Base-by-base conservation (phyloP, 2,329 filamentous ascomycete genomes). In the Neonectria faginata region DNA sequence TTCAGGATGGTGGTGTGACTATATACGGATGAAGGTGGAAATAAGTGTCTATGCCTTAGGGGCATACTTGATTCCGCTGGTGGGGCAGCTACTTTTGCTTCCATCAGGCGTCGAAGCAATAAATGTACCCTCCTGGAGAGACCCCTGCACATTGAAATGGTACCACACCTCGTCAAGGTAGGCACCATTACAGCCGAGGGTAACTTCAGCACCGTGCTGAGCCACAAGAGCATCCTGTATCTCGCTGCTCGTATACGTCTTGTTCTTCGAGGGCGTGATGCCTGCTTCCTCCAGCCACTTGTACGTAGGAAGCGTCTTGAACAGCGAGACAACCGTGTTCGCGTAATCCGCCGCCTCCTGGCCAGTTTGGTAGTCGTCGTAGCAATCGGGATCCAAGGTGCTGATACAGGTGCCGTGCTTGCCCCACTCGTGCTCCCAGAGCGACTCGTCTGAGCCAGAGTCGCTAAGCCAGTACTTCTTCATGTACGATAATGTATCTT, bases 361-460 rank as follows among this genome's bases (percentile, higher is more conserved):
- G 11, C 86, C 86, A 0, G 85, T 79, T 57, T 83, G 77, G 75
- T 92, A 91, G 69, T 81, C 74, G 3, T 79, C 78, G 79, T 93
- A 94, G 81, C 91, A 94, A 18, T 79, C 78, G 0, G 91, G 86
- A 50, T 90, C 83, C 2, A 93, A 83, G 0, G 91, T 94, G 71
- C 83, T 88, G 68, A 93, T 88, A 78, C 91, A 93, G n/a, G 83
- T 85, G 60, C 91, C 92, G 75, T 94, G 91, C 76, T 92, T 93
- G 68, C 83, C 81, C 88, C 89, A 93, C 77, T 93, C 91, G 76
- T 93, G 91, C 75, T 91, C 82, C 91, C 91, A 94, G 66, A 94
- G 86, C 10, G 80, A 80, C 70, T 90, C 86, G 67, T 91, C 86
- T 31, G 89, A 78, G 58, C 89, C 90, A 55, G 85, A 74, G 76